phyloP scores from a whole-genome alignment of 2,329 filamentous ascomycete species.

The Fusarium guadeloupense region DNA sequence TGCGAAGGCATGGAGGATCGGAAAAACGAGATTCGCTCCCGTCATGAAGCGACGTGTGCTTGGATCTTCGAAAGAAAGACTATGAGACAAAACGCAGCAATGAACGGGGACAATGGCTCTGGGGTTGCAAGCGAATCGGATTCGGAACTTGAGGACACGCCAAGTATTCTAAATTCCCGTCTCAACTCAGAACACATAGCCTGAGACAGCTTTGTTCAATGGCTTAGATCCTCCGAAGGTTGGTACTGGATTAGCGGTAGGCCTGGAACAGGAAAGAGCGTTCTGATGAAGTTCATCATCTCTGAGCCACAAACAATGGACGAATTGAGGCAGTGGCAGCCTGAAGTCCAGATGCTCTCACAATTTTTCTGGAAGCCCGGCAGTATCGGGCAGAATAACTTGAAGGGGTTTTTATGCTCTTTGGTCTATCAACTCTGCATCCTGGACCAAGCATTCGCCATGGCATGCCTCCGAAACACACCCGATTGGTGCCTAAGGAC shows the following conservation, averaged over 20 bases:
- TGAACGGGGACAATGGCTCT: too few relatives aligned
- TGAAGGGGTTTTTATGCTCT: not conserved
- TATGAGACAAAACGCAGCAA: too few relatives aligned
- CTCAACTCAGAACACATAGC: too few relatives aligned
- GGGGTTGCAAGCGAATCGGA: too few relatives aligned
- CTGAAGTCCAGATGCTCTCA: not conserved
- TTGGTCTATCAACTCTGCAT: rapidly evolving
- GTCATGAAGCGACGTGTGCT: too few relatives aligned
- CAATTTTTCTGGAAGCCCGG: slow-evolving; percentile 29
- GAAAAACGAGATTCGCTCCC: too few relatives aligned
- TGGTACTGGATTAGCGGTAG: slow-evolving; percentile 24
- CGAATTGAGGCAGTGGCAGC: not conserved
- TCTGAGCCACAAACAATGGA: not conserved
- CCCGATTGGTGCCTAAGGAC: too few relatives aligned
- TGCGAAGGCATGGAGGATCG: too few relatives aligned
- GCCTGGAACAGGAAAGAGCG: slow-evolving; percentile 29
- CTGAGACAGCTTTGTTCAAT: not conserved
- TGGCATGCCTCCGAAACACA: too few relatives aligned
- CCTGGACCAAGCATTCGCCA: not conserved
- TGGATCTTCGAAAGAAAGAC: too few relatives aligned
- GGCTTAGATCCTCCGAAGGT: not conserved
- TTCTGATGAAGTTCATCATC: slow-evolving; percentile 10
- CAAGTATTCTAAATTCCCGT: too few relatives aligned
- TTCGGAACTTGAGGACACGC: too few relatives aligned
- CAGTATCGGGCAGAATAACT: not conserved